Percentiles rank a stretch among this genome's conserved stretches.
phyloP scores from a whole-genome alignment of 2,329 filamentous ascomycete genomes.

The Colletotrichum noveboracense region DNA sequence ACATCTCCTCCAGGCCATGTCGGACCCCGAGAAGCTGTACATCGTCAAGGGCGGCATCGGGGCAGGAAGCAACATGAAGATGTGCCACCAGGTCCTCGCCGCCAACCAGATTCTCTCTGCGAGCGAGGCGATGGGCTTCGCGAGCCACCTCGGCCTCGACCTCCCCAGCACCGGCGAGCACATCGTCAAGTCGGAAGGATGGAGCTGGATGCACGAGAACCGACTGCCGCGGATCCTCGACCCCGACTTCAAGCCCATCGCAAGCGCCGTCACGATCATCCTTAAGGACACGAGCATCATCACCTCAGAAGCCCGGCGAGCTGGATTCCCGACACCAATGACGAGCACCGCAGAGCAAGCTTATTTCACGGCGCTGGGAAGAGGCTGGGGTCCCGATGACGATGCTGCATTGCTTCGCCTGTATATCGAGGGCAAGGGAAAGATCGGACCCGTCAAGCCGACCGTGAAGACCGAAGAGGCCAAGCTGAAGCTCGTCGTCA shows the following conservation, averaged over 20 bases:
- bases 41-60: constrained; percentile 65
- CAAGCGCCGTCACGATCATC: constrained; percentile 65
- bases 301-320: constrained; percentile 65
- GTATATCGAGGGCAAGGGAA: constrained; percentile 43
- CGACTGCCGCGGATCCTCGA: constrained; percentile 60
- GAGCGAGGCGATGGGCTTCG: constrained; percentile 63
- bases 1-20: constrained; percentile 67
- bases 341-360: constrained; percentile 68
- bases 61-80: constrained; percentile 66
- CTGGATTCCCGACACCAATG: constrained; percentile 65
- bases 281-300: constrained; percentile 63
- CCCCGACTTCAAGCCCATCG: constrained; percentile 56
- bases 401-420: constrained; percentile 48
- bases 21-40: constrained; percentile 66
- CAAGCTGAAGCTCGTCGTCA: constrained; percentile 42
- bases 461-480: constrained; percentile 34
- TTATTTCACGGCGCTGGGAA: constrained; percentile 62
- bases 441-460: constrained; percentile 32
- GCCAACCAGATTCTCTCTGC: constrained; percentile 67
- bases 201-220: constrained; percentile 69
- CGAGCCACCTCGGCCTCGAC: constrained; percentile 59
- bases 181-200: constrained; percentile 52
- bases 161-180: constrained; percentile 42
- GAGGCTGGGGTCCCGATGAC: constrained; percentile 35
- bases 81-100: constrained; percentile 68